Evolutionary conservation across 495 filamentous ascomycete species (phyloP).

Genomic region (Daldinia decipiens): DNA sequence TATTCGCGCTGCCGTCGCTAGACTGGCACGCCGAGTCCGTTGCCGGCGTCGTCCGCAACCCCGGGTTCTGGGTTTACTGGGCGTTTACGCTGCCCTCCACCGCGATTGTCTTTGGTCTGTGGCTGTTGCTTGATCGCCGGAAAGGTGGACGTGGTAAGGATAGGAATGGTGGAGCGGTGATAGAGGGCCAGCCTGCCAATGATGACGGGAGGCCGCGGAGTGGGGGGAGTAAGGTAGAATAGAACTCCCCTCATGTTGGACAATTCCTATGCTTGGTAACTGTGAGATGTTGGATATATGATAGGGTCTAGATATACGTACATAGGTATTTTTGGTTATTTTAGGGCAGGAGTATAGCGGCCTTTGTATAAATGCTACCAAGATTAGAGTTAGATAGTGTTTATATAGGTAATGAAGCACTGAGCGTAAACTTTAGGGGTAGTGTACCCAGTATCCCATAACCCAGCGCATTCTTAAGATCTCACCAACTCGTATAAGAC

Average conservation of each 20-base stretch:
- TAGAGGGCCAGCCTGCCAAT: neutral
- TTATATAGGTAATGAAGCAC: no score
- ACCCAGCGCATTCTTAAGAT: neutral
- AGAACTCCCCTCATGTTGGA: neutral
- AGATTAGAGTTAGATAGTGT: no score
- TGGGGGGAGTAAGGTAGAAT: conserved; percentile 11
- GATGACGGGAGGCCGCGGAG: conserved; percentile 18
- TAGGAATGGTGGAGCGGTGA: neutral
- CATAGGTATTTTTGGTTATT: no score
- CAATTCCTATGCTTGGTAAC: no score
- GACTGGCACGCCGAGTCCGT: conserved; percentile 42
- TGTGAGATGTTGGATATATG: no score
- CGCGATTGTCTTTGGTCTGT: conserved; percentile 40
- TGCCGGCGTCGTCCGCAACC: conserved; percentile 33
- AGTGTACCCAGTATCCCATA: neutral
- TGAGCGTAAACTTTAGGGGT: no score
- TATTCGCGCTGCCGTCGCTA: conserved; percentile 52
- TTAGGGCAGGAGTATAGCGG: no score
- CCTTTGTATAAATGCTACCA: no score
- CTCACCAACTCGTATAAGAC: neutral
- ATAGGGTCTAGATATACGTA: no score
- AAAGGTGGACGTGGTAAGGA: neutral
- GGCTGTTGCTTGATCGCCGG: conserved; percentile 31
- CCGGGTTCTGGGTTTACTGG: conserved; percentile 54
- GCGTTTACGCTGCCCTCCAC: conserved; percentile 47